Base-by-base conservation (phyloP, 2,329 filamentous ascomycete genomes). In the Diaporthe nobilis region DNA sequence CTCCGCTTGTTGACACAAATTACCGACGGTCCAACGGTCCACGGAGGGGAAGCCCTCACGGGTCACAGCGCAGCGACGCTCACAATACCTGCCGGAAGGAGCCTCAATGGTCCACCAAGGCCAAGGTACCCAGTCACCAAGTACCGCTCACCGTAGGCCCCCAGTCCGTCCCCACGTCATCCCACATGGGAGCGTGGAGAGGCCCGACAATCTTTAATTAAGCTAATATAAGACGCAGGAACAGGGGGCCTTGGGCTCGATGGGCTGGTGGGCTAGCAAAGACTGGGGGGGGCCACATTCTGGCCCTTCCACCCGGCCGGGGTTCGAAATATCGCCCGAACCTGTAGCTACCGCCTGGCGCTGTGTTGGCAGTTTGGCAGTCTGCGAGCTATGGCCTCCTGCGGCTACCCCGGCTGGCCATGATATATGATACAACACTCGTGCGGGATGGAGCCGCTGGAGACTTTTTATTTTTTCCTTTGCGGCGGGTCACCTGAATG, bases 181-280 rank as follows among this genome's bases (percentile, higher is more conserved):
- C 71, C 71, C 71, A 73, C 71, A 73, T 73, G 71, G 71, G 49
- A 65, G 51, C 51, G 71, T 73, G 71, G 71, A 65, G 71, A 65
- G 71, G 58, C 58, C 71, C 61, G 71, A 63, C 49, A 73, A 73
- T 63, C 71, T 73, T 73, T 73, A 73, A 73, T 73, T 65, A 73
- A 65, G 71, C 71, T 73, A 73, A 73, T 70, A 68, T 73, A 73
- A 73, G 71, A 73, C 71, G 71, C 71, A 73, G 71, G 71, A 65
- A 73, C 71, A 63, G 71, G 71, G 49, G 65, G 34, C 47, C n/a
- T 55, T 42, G 65, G 65, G 65, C 49, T 55, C n/a, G 49, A 70
- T 55, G 65, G 49, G 31, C 49, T 70, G 34, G 65, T 53, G 47
- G 65, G 31, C 31, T 68, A 34, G 47, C 13, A 31, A 12, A 44